phyloP scores from a whole-genome alignment of 208 protist genomes.

The Porcisia deanei region DNA sequence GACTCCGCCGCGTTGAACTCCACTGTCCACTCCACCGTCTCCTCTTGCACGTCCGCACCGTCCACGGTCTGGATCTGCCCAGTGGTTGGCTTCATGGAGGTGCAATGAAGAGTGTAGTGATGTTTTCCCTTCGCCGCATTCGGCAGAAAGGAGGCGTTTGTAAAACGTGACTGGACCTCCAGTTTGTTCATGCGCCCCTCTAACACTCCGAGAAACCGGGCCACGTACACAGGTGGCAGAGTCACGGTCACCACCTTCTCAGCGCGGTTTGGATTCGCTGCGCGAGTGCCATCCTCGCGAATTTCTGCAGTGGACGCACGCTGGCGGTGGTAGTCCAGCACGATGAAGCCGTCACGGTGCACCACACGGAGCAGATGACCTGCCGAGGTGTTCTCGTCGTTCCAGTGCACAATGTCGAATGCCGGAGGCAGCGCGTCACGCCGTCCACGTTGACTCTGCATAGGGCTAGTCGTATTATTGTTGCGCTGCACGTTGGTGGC shows the following conservation, averaged over 20 bases:
- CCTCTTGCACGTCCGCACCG: constrained; percentile 49
- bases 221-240: constrained; percentile 82
- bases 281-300: constrained; percentile 17
- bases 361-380: constrained; percentile 78
- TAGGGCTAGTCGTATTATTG: constrained; percentile 10
- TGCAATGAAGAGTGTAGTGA: constrained; percentile 62
- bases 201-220: constrained; percentile 81
- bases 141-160: constrained; percentile 70
- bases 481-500: constrained; percentile 5
- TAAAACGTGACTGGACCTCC: constrained; percentile 84
- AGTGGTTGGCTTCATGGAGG: constrained; percentile 52
- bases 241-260: constrained; percentile 77
- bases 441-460: constrained; percentile 31
- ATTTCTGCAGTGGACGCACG: not conserved
- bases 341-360: constrained; percentile 77
- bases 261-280: constrained; percentile 27
- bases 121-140: constrained; percentile 43
- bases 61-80: constrained; percentile 50
- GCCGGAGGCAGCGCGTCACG: constrained; percentile 57
- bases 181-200: constrained; percentile 70
- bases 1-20: constrained; percentile 76
- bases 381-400: constrained; percentile 60
- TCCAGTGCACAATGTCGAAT: constrained; percentile 89
- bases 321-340: constrained; percentile 84
- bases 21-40: constrained; percentile 73